Evolutionary conservation across 2,329 filamentous ascomycete genomes (phyloP), one percentile per base, ranked within the genome.

Genomic region (Aspergillus puulaauensis): DNA sequence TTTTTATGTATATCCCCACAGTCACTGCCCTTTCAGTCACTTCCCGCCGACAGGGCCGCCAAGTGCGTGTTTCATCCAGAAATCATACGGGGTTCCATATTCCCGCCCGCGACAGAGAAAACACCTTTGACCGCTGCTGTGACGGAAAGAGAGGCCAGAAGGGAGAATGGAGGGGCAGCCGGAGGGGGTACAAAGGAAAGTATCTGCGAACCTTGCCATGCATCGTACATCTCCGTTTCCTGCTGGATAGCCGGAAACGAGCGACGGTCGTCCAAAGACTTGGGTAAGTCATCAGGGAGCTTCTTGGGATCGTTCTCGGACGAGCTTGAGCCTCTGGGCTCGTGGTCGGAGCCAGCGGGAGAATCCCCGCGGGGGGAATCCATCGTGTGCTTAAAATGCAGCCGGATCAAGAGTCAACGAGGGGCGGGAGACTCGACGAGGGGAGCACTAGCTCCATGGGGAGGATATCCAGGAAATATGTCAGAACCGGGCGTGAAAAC

Each of bases 171-270:
- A n/a, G 15, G 35, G 15, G 15, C 35, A 37, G 35, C 12, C 35
- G 35, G 35, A 37, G 35, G 6, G 7, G 35, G 35, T 8, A 37
- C 14, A 44, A 46, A 12, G 14, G 6, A 48, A 35, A 24, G 56
- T 17, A 24, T 8, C 37, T 79, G 61, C 81, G 72, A 74, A 89
- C 93, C 93, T 87, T 98, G 92, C 95, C 95, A 99, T 66, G 91
- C 95, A 83, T 99, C 95, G 75, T 98, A 99, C 79, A 97, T 91
- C 80, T 98, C 95, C 41, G 93, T 96, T 80, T 98, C 95, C 56
- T 89, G 83, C 62, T 87, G 84, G 61, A 88, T 86, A 47, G 80
- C 81, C 4, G 87, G 84, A 35, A 89, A 83, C 68, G 82, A 82
- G 66, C 88, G 85, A 60, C 95, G 86, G 79, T 99, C 95, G 74